Evolutionary conservation across 192 early-diverging fungal species (phyloP), one percentile per base, ranked within the genome.

Genomic region (Lobosporangium transversale): DNA sequence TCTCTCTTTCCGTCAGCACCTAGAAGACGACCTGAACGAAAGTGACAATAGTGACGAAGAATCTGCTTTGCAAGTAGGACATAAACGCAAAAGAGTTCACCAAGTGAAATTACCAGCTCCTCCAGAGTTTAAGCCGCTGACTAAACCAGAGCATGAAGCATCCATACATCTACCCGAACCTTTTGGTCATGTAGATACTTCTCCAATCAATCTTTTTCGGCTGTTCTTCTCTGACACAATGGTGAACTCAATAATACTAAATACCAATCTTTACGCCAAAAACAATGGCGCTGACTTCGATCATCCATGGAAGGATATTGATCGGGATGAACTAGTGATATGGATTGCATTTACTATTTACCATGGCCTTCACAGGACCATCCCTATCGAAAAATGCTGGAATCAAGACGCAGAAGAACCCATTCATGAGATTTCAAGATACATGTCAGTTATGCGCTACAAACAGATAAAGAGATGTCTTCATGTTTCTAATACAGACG

Each of bases 391-490:
- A 0, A 27, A 35, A 2, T 12, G 11, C 43, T 65, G 62, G 62
- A 65, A 35, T 33, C 27, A 3, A 6, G 20, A 54, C 31, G 10
- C 7, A 7, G 20, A 55, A 21, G 62, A n/a, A 18, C 62, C 52
- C 21, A 45, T 31, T 3, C 62, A 65, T 29, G 8, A 18, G 8
- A 54, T 65, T 27, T 65, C 62, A 17, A 33, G 40, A 23, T 58
- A 51, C 65, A 67, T 67, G 65, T 24, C 21, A 2, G 9, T 15
- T 1, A 20, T 29, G 9, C 65, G 65, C 20, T 67, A 42, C 32
- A 31, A 66, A 21, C 64, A 66, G 32, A 55, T 66, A 15, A 66
- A 66, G 53, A 7, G 53, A 7, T 66, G 49, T 30, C 27, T 66
- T 15, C 64, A 66, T 20, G 17, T 66, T 1, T 66, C 32, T 23